Conservation (phyloP, 1,139 yeast species). For the Magnusiomyces suaveolens region DNA sequence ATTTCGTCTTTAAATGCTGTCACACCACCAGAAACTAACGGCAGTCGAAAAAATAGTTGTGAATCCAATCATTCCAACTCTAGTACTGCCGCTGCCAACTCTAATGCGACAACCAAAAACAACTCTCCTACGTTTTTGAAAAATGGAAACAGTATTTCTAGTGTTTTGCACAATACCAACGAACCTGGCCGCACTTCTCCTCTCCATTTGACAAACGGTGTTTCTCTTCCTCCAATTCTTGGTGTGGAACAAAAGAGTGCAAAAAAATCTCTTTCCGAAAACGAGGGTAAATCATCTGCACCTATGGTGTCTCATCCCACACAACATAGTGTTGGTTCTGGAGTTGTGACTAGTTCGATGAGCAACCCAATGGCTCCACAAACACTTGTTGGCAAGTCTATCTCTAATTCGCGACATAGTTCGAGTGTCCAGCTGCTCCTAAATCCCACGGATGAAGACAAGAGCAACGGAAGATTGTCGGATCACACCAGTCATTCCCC, state of each 20-base stretch:
- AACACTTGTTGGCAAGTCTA: neutral
- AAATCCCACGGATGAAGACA: slow-evolving; percentile 18
- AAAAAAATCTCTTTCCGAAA: neutral
- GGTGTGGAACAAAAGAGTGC: neutral
- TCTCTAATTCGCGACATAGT: neutral
- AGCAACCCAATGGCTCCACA: neutral
- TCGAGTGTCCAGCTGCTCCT: slow-evolving; percentile 21
- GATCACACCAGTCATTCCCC: slow-evolving; percentile 7
- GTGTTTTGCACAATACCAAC: neutral
- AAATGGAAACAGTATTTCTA: slow-evolving; percentile 8
- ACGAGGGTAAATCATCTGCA: neutral
- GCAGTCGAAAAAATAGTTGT: slow-evolving; percentile 12
- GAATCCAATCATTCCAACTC: slow-evolving; percentile 12
- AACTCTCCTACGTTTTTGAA: neutral
- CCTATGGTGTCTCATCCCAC: neutral
- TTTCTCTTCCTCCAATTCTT: neutral
- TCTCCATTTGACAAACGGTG: neutral
- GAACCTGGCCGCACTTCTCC: neutral
- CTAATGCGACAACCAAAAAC: neutral
- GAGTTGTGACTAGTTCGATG: neutral
- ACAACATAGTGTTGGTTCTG: neutral
- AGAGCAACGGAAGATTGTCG: neutral
- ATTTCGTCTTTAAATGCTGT: neutral
- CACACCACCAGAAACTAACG: slow-evolving; percentile 11
- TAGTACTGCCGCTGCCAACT: neutral